Evolutionary conservation across 768 basidiomycete species (phyloP).

Genomic region (Boletus sp.): DNA sequence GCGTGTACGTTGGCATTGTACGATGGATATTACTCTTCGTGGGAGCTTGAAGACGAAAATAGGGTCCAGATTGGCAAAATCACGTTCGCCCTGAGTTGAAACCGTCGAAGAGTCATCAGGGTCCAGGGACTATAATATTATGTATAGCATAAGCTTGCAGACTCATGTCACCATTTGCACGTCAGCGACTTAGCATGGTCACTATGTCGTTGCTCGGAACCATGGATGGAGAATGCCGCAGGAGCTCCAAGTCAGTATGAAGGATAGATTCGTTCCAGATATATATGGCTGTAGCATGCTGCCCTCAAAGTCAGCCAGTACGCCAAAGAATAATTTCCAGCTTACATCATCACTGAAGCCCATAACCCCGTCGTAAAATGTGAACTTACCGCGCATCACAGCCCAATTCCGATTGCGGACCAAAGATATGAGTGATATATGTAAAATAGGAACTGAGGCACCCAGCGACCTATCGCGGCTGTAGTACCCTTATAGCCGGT

Average conservation of each 20-base stretch:
- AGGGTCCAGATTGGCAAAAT: constrained; percentile 4
- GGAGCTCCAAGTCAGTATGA: background rate
- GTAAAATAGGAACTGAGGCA: background rate
- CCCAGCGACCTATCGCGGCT: background rate
- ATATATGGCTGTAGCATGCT: background rate
- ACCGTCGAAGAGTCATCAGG: background rate
- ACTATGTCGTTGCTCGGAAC: background rate
- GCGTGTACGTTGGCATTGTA: background rate
- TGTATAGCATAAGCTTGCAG: background rate
- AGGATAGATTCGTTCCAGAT: background rate
- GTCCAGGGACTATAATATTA: too few species aligned
- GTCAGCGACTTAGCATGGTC: background rate
- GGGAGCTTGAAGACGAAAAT: background rate
- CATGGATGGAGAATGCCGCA: background rate
- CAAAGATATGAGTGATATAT: background rate
- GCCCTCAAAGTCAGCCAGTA: background rate
- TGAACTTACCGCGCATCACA: background rate
- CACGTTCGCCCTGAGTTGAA: background rate
- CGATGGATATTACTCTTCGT: background rate
- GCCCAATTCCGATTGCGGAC: background rate
- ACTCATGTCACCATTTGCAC: background rate
- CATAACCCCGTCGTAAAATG: background rate
- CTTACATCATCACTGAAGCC: background rate
- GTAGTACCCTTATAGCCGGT: background rate
- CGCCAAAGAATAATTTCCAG: too few species aligned